phyloP scores from a whole-genome alignment of 495 filamentous ascomycete genomes.

The Penicillium silybi region DNA sequence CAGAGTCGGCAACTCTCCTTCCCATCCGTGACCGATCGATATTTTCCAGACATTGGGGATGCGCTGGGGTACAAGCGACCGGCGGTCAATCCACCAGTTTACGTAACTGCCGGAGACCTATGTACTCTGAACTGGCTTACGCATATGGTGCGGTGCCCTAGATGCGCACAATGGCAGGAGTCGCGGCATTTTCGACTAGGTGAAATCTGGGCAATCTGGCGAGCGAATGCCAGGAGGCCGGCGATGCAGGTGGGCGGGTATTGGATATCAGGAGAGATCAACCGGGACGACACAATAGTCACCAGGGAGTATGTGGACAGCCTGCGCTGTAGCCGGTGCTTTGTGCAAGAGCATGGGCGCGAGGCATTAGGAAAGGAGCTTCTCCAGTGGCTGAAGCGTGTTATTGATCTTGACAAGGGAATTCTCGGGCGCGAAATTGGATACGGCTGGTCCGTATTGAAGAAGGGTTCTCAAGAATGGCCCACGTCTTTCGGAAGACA shows the following conservation, averaged over 20 bases:
- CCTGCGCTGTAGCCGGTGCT: not conserved
- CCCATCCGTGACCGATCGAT: slow-evolving; percentile 1
- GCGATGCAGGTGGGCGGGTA: no score
- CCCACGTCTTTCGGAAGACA: not conserved
- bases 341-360: not conserved
- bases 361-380: not conserved
- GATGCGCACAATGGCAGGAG: slow-evolving; percentile 4
- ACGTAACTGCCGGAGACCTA: not conserved
- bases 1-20: not conserved
- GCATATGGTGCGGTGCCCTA: slow-evolving; percentile 4
- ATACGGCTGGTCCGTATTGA: no score
- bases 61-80: not conserved
- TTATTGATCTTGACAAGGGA: no score
- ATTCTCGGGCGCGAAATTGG: not conserved
- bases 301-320: not conserved
- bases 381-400: not conserved
- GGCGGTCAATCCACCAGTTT: not conserved
- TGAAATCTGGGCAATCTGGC: not conserved
- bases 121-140: not conserved
- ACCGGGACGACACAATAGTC: not conserved
- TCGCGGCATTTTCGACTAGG: slow-evolving; percentile 2
- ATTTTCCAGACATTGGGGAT: slow-evolving; percentile 1
- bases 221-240: not conserved
- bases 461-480: not conserved
- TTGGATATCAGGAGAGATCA: no score